Conservation (phyloP, 805 yeast species). For the Wickerhamiella occidentalis region DNA sequence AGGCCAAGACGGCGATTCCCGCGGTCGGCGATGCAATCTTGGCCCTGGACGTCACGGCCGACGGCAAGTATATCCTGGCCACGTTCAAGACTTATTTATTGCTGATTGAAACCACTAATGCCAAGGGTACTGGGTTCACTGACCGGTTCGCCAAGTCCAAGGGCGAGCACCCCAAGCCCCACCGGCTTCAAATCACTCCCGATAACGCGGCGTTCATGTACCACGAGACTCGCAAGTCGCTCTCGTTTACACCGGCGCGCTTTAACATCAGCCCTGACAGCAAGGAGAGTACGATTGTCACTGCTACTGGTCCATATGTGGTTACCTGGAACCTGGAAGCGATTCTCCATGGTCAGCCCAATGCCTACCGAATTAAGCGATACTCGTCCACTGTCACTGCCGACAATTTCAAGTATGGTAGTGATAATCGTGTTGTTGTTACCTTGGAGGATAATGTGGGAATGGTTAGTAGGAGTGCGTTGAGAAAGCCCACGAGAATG, state of each 20-base stretch:
- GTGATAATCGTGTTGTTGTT: constrained; percentile 56
- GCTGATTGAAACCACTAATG: constrained; percentile 53
- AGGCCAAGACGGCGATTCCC: constrained; percentile 69
- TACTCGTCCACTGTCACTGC: constrained; percentile 53
- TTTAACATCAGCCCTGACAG: constrained; percentile 61
- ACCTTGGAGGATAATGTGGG: constrained; percentile 69
- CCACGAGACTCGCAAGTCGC: constrained; percentile 36
- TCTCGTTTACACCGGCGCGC: constrained; percentile 58
- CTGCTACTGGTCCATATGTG: constrained; percentile 73
- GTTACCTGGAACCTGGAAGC: constrained; percentile 66
- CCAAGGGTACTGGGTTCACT: constrained; percentile 56
- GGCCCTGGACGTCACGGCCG: constrained; percentile 60
- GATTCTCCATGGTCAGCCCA: constrained; percentile 40
- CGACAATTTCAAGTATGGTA: constrained; percentile 67
- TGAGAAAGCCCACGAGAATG: constrained; percentile 45
- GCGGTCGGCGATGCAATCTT: constrained; percentile 66
- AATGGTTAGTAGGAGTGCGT: constrained; percentile 47
- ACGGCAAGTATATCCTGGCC: constrained; percentile 71
- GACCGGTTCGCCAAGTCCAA: constrained; percentile 43
- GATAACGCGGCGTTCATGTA: constrained; percentile 58
- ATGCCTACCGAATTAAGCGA: constrained; percentile 51
- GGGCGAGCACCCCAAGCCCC: constrained; percentile 56
- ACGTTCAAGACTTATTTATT: constrained; percentile 65
- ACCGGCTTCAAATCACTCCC: constrained; percentile 52
- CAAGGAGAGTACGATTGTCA: constrained; percentile 57